Conservation (phyloP, 2,329 filamentous ascomycete species). For the Phoma sp. region DNA sequence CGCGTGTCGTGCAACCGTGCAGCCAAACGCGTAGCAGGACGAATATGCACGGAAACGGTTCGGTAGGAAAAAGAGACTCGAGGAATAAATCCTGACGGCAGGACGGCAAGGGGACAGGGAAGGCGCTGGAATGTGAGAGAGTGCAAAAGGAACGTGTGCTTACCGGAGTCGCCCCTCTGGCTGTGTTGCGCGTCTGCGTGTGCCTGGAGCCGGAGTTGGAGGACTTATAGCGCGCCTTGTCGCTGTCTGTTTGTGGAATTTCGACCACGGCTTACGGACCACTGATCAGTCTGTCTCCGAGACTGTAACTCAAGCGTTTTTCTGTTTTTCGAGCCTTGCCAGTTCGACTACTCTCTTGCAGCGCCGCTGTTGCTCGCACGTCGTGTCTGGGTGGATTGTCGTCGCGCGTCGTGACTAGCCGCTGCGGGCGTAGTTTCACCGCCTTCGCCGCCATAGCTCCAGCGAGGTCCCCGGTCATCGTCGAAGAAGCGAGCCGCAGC, state of each 20-base stretch:
- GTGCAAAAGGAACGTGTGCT: conserved; percentile 1
- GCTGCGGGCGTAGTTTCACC: conserved; percentile 18
- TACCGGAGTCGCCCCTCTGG: conserved; percentile 9
- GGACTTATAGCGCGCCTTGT: conserved; percentile 27
- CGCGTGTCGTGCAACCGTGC: conserved; percentile 37
- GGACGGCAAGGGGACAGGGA: conserved; percentile 1
- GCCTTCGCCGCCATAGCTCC: conserved; percentile 22
- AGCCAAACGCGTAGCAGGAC: conserved; percentile 20
- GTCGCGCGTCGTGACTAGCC: conserved; percentile 24
- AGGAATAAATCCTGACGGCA: conserved; percentile 2
- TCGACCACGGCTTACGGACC: conserved; percentile 15
- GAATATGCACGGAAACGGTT: conserved; percentile 23
- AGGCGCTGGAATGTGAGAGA: conserved; percentile 5
- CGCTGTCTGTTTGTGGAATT: conserved; percentile 9
- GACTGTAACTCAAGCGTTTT: conserved; percentile 1
- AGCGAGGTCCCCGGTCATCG: conserved; percentile 20
- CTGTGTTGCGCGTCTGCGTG: conserved; percentile 41
- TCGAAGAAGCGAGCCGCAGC: conserved; percentile 18
- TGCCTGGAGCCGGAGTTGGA: conserved; percentile 33
- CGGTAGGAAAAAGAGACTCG: conserved; percentile 11
- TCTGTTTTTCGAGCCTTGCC: neutral
- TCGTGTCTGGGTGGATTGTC: conserved; percentile 5
- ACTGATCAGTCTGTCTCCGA: conserved; percentile 13
- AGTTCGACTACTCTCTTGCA: neutral
- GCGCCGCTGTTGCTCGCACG: neutral